phyloP scores from a whole-genome alignment of 805 yeast genomes.

The Huiozyma sinensis region DNA sequence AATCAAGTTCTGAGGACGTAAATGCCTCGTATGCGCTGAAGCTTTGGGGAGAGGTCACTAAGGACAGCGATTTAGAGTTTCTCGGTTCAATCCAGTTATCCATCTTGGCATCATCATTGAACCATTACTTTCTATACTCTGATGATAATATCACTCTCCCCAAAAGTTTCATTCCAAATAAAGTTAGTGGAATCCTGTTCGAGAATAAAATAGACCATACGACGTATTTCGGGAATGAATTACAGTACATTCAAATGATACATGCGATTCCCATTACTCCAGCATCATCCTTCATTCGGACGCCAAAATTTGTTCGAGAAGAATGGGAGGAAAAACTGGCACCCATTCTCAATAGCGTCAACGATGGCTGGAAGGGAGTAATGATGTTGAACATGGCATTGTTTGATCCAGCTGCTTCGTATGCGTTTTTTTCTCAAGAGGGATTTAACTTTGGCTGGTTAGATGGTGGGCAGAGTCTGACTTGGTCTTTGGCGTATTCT shows the following conservation, averaged over 20 bases:
- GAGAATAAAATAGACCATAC: conserved; percentile 67
- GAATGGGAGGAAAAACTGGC: conserved; percentile 51
- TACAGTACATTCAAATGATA: conserved; percentile 67
- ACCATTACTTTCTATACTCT: conserved; percentile 42
- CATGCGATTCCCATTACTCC: conserved; percentile 71
- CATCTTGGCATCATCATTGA: conserved; percentile 43
- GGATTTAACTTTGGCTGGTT: conserved; percentile 46
- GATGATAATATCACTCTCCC: conserved; percentile 51
- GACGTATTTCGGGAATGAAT: conserved; percentile 64
- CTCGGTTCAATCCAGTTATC: conserved; percentile 54
- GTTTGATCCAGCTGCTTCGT: conserved; percentile 54
- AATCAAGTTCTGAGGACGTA: conserved; percentile 65
- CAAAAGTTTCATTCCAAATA: conserved; percentile 42
- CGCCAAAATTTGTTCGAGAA: conserved; percentile 42
- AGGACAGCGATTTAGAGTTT: conserved; percentile 40
- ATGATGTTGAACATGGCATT: conserved; percentile 67
- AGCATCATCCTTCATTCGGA: conserved; percentile 47
- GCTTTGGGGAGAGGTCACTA: conserved; percentile 49
- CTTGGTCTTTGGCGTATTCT: conserved; percentile 76
- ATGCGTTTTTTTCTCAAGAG: conserved; percentile 45
- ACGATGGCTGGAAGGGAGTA: conserved; percentile 65
- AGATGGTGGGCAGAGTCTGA: conserved; percentile 76
- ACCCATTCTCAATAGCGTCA: conserved; percentile 36
- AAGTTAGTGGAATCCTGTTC: conserved; percentile 63
- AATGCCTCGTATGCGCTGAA: conserved; percentile 61